Conservation (phyloP, 2,329 filamentous ascomycete species). For the Helminthosporium solani region DNA sequence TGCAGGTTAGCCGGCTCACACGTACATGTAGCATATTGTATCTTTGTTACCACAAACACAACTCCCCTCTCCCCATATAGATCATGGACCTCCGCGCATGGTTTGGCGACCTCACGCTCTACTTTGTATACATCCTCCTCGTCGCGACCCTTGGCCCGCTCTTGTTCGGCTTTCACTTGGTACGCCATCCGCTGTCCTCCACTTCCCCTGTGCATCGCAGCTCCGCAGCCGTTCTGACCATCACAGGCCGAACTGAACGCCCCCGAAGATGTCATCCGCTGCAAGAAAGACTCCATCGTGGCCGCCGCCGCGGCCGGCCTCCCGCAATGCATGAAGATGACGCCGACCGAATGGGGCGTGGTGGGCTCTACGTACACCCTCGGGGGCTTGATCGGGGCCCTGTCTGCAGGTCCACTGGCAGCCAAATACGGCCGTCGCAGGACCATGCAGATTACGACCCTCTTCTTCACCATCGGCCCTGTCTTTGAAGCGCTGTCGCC, state of each 20-base stretch:
- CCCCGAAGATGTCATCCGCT: slow-evolving; percentile 90
- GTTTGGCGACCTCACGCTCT: slow-evolving; percentile 63
- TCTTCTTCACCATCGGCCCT: slow-evolving; percentile 76
- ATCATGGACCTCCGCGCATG: slow-evolving; percentile 43
- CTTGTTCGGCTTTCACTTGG: slow-evolving; percentile 92
- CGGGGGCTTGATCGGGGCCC: slow-evolving; percentile 80
- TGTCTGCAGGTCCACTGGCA: slow-evolving; percentile 76
- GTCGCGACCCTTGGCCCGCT: slow-evolving; percentile 82
- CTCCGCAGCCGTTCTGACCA: slow-evolving; percentile 18
- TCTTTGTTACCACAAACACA: too few relatives aligned
- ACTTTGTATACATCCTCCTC: slow-evolving; percentile 73
- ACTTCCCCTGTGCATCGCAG: background rate
- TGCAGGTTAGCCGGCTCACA: too few relatives aligned
- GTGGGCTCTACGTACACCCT: slow-evolving; percentile 90
- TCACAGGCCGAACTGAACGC: slow-evolving; percentile 87
- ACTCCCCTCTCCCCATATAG: too few relatives aligned
- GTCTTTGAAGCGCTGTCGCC: slow-evolving; percentile 70
- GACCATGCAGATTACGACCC: slow-evolving; percentile 73
- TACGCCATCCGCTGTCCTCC: slow-evolving; percentile 44
- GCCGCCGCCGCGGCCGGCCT: slow-evolving; percentile 47
- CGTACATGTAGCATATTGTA: too few relatives aligned
- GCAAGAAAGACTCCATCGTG: slow-evolving; percentile 62
- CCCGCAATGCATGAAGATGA: slow-evolving; percentile 87
- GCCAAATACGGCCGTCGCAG: slow-evolving; percentile 73
- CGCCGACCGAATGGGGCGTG: slow-evolving; percentile 74